Evolutionary conservation across 148 eudicot genomes (phyloP), one percentile per base, ranked within the genome.

Genomic region (Simmondsia chinensis): DNA sequence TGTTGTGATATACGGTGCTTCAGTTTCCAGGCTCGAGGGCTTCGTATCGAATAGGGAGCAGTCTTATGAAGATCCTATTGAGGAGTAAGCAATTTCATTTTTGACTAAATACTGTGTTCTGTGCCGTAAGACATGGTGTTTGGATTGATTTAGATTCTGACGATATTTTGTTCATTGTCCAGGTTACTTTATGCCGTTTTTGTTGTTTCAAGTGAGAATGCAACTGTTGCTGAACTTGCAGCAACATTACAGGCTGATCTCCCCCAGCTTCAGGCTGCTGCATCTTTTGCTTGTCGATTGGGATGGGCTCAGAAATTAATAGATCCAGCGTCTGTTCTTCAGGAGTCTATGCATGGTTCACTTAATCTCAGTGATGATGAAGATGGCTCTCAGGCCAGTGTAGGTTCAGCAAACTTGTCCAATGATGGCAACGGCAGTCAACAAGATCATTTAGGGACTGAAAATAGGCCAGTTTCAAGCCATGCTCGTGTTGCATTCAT

Each of bases 11-110:
- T 51, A 37, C 48, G 37, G 41, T 67, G 39, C 60, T 68, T 71
- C 97, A 89, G 95, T 91, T 69, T 85, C 85, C 56, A 91, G 93
- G 84, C 88, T 91, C 61, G 97, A 91, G 69, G 97, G 97, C 57
- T 91, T 91, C 72, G 94, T 91, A 65, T 91, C 97, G 38, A 91
- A 91, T 56, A 79, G 95, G 61, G 97, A 91, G 73, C 95, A 84
- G 69, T 72, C 82, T 6, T 91, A 91, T 56, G 97, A 91, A 85
- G 97, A 91, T 50, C 97, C 95, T 31, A 91, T 85, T 55, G 97
- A 91, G 74, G 97, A 91, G 97, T 89, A 91, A 81, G 87, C 49
- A 18, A 51, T 24, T 44, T 56, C 15, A 57, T 25, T 57, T 37
- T 32, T 26, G 24, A 30, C 33, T 52, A 33, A 33, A 46, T 43